phyloP scores from a whole-genome alignment of 805 yeast genomes.

The Nakazawaea ernobii region DNA sequence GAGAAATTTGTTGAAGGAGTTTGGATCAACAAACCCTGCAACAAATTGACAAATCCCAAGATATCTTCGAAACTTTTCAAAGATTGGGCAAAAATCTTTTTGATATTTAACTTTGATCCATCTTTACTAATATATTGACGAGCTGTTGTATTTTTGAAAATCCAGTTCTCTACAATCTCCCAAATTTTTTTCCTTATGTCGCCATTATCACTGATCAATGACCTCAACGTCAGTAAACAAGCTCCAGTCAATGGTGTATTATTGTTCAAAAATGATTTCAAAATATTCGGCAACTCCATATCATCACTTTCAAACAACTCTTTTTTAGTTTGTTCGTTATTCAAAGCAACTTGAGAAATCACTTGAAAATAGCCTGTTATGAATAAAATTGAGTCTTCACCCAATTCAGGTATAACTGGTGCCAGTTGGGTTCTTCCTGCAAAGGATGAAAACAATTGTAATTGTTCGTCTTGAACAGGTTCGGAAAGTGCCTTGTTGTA shows the following conservation, averaged over 20 bases:
- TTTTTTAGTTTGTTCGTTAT: constrained; percentile 28
- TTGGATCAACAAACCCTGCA: constrained; percentile 32
- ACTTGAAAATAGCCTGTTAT: constrained; percentile 70
- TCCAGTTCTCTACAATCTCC: constrained; percentile 66
- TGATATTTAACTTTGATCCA: constrained; percentile 20
- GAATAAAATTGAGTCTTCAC: constrained; percentile 75
- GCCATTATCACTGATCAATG: constrained; percentile 44
- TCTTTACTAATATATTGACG: constrained; percentile 15
- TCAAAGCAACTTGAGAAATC: constrained; percentile 44
- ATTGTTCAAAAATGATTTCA: constrained; percentile 21
- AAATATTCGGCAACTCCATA: constrained; percentile 22
- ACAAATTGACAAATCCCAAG: constrained; percentile 53
- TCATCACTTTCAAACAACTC: constrained; percentile 28
- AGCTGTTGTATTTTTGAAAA: constrained; percentile 35
- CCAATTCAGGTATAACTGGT: constrained; percentile 45
- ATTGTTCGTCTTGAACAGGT: constrained; percentile 5
- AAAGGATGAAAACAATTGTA: background rate
- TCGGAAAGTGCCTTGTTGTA: constrained; percentile 24
- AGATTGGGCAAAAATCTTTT: constrained; percentile 36
- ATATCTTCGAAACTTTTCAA: constrained; percentile 51
- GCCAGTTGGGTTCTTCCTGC: background rate
- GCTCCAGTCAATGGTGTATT: constrained; percentile 36
- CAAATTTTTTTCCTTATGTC: constrained; percentile 49
- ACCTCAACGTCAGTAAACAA: constrained; percentile 48
- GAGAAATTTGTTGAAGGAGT: constrained; percentile 28